Percentiles rank a stretch among this genome's conserved stretches.
Conservation (phyloP, 768 basidiomycete genomes). For the Auriscalpium orientale region DNA sequence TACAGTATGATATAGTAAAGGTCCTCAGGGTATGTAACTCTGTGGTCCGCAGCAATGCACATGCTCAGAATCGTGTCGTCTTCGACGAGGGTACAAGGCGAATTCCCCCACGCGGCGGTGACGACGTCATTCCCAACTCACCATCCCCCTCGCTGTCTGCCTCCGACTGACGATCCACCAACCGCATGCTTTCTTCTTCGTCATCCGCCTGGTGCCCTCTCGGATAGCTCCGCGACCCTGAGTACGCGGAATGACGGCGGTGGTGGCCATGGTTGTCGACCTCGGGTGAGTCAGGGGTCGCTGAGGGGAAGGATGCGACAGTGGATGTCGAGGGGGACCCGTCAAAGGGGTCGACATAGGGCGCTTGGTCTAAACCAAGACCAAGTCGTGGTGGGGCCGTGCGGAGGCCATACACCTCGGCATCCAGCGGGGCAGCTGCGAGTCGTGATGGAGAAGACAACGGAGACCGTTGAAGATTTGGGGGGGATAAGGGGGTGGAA, state of each 20-base stretch:
- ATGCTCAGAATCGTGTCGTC: constrained; percentile 11
- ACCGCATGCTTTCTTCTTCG: constrained; percentile 50
- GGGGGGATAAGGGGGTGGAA: constrained; percentile 2
- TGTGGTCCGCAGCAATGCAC: neutral
- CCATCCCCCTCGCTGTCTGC: neutral
- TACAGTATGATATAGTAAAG: neutral
- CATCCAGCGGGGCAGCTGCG: neutral
- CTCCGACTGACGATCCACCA: constrained; percentile 25
- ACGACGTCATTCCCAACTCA: neutral
- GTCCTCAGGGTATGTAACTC: neutral
- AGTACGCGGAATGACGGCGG: constrained; percentile 30
- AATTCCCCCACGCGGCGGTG: constrained; percentile 9
- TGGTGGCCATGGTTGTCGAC: constrained; percentile 4
- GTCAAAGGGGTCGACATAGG: constrained; percentile 6
- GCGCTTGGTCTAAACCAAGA: neutral
- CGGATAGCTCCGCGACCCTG: constrained; percentile 32
- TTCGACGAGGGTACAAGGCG: constrained; percentile 7
- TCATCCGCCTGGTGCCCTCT: constrained; percentile 38
- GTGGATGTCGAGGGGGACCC: neutral
- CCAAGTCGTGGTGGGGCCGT: constrained; percentile 10
- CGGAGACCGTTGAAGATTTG: neutral
- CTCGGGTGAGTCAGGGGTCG: neutral
- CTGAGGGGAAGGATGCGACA: constrained; percentile 3
- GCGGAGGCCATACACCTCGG: neutral
- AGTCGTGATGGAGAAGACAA: neutral